Conservation (phyloP, 495 filamentous ascomycete species). For the Usnea hakonensis region DNA sequence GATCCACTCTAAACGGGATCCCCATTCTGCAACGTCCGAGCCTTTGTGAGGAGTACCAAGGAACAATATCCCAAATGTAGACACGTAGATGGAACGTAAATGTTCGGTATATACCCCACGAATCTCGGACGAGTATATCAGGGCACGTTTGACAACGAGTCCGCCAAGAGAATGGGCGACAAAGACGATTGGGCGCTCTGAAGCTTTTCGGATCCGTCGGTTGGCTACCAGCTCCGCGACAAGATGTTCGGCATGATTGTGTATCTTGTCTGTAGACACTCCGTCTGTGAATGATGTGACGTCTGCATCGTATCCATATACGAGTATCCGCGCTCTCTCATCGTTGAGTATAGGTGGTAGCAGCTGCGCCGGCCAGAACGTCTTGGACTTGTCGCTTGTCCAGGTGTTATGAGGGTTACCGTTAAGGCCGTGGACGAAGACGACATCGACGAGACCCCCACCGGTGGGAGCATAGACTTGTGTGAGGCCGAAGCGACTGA, state of each 20-base stretch:
- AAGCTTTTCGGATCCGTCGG: slow-evolving; percentile 46
- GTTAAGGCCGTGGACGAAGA: slow-evolving; percentile 79
- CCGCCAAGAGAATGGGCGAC: slow-evolving; percentile 80
- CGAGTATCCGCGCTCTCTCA: slow-evolving; percentile 60
- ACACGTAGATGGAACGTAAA: slow-evolving; percentile 70
- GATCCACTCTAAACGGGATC: slow-evolving; percentile 63
- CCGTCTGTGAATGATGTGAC: slow-evolving; percentile 58
- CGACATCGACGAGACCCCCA: slow-evolving; percentile 53
- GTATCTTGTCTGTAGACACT: slow-evolving; percentile 63
- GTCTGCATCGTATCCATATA: slow-evolving; percentile 81
- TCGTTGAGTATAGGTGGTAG: slow-evolving; percentile 56
- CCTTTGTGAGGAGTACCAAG: slow-evolving; percentile 84
- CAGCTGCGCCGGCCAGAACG: slow-evolving; percentile 72
- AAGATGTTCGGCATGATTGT: slow-evolving; percentile 78
- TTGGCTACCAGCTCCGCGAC: slow-evolving; percentile 54
- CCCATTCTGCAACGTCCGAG: slow-evolving; percentile 70
- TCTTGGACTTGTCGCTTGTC: slow-evolving; percentile 54
- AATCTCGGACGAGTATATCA: slow-evolving; percentile 58
- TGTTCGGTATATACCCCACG: slow-evolving; percentile 61
- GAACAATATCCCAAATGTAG: slow-evolving; percentile 78
- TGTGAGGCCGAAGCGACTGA: slow-evolving; percentile 62
- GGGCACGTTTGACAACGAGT: slow-evolving; percentile 66
- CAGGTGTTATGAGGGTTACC: slow-evolving; percentile 70
- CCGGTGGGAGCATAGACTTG: slow-evolving; percentile 52
- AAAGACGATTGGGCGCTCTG: slow-evolving; percentile 69